Base-by-base conservation (phyloP, 2,329 filamentous ascomycete genomes). In the Hypocreales sp. region DNA sequence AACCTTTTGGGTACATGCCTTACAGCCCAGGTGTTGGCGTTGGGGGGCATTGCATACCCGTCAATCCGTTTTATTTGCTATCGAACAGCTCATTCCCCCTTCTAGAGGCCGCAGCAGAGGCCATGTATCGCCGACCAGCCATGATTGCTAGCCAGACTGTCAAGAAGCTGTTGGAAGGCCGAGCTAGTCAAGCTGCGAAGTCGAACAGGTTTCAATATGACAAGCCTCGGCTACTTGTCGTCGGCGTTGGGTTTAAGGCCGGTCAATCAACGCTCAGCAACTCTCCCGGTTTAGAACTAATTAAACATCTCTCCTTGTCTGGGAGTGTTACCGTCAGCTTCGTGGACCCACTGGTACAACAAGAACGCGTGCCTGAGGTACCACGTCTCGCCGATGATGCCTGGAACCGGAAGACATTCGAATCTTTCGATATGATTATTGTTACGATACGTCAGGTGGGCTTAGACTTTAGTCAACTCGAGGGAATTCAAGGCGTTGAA, bases 21-120 rank as follows among this genome's bases (percentile, higher is more conserved):
- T 60, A 58, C 39, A 42, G 42, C 1, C 62, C 64, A 0, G 51
- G 57, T 1, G 42, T 63, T 1, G 64, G 64, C 8, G 64, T 69
- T 5, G 64, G 64, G 2, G 64, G 65, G 0, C 64, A 68, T 40
- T 69, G 64, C 34, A 68, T 69, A 31, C 64, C 64, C 0, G 55
- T 68, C 33, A 69, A 69, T 31, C 64, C 64, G 1, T 57, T 57
- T 45, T 68, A 68, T 35, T 46, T 69, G 12, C 45, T 68, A 8
- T 54, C 55, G 13, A 64, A 58, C 37, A 57, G 48, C 35, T 39
- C 46, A 4, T 56, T 67, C 24, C 64, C 64, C 4, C 41, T 68
- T 0, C 46, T 67, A 3, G 38, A 54, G 24, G 41, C 47, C 3
- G 61, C 60, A 0, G 53, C 58, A 1, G 53, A 57, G 26, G 51